Evolutionary conservation across 306 rosid species (phyloP), one percentile per base, ranked within the genome.

Genomic region (Quercus dentata): DNA sequence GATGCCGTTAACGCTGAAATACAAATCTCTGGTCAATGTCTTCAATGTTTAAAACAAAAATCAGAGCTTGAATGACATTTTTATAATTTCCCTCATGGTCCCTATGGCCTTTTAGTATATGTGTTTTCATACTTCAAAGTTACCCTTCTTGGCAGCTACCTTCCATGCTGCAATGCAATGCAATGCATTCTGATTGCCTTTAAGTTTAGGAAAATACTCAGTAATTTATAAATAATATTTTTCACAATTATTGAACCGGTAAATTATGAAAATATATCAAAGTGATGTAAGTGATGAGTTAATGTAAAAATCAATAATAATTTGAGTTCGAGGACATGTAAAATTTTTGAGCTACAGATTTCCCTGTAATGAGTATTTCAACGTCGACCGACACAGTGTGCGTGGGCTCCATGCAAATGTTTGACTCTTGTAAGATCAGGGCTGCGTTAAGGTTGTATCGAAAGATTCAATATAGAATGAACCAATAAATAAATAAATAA

Each of bases 331-430:
- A 57, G 12, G 81, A 51, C 67, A 72, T 71, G 71, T 56, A 56
- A 57, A 57, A 57, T 57, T 49, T 49, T 11, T 49, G 23, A 3
- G 30, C 41, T 63, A 5, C 44, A 63, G 69, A 12, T 28, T 63
- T 14, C n/a, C 19, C 46, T 56, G 20, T 30, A 79, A 11, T 7
- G 4, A 44, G 65, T 25, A 77, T 63, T 73, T 33, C 75, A 78
- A 77, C 61, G 64, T 76, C 88, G 75, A 79, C 88, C 85, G 85
- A 80, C 85, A 84, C 83, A 35, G 67, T 80, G 62, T 71, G 30
- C 69, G 74, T 80, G 82, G 87, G 77, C 79, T 27, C 84, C 87
- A 76, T 67, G 25, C 27, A 71, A 73, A 25, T 65, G 76, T 80
- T 80, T 74, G 74, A 80, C 79, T 72, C 58, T 6, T 2, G 4